Percentiles rank a stretch among this genome's conserved stretches.
phyloP scores from a whole-genome alignment of 129 eudicot species.

The Escallonia herrerae region DNA sequence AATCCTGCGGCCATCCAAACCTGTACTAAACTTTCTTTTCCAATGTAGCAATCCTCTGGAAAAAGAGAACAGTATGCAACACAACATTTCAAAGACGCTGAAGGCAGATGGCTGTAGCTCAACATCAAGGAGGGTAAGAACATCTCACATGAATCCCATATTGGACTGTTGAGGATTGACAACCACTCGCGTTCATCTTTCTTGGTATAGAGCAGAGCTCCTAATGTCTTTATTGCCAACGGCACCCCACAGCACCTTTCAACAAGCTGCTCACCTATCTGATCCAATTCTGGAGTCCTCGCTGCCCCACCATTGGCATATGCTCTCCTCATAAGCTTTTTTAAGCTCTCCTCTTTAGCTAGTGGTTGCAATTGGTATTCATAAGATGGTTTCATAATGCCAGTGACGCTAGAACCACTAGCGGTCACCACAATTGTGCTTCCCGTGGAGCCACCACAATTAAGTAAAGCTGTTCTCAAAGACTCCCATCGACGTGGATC shows the following conservation, averaged over 20 bases:
- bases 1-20: neutral
- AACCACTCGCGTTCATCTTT: neutral
- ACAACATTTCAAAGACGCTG: neutral
- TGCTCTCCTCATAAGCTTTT: neutral
- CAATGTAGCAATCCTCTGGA: neutral
- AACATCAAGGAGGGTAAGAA: neutral
- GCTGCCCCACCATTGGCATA: neutral
- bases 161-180: neutral
- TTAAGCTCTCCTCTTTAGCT: too few species aligned
- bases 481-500: too few species aligned
- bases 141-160: neutral
- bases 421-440: too few species aligned
- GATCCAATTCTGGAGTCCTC: neutral
- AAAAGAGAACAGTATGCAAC: neutral
- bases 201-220: conserved; percentile 2
- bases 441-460: too few species aligned
- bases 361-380: too few species aligned
- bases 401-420: too few species aligned
- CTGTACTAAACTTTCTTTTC: neutral
- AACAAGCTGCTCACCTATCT: neutral
- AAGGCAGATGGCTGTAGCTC: neutral
- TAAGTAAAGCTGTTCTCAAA: too few species aligned
- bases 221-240: conserved; percentile 4
- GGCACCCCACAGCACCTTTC: conserved; percentile 11
- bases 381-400: too few species aligned